phyloP scores from a whole-genome alignment of 352 stramenopile genomes.

The Saprolegnia diclina region DNA sequence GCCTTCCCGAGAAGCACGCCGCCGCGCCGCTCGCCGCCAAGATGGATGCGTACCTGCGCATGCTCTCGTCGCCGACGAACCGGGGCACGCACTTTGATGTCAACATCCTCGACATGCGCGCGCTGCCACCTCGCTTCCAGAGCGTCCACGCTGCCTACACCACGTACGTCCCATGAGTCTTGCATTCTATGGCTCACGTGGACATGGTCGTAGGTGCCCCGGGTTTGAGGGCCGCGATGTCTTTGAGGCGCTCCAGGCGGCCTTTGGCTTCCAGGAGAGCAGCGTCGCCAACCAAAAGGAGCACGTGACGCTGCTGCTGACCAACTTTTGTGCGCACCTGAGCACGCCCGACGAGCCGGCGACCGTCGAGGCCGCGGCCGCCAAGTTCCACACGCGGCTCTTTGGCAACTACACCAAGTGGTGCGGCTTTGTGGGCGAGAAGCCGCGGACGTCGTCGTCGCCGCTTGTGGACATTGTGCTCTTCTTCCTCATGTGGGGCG shows the following conservation, averaged over 20 bases:
- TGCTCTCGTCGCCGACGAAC: slow-evolving; percentile 33
- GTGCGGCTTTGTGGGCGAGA: slow-evolving; percentile 76
- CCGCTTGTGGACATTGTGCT: slow-evolving; percentile 80
- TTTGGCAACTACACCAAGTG: slow-evolving; percentile 88
- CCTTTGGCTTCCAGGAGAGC: slow-evolving; percentile 27
- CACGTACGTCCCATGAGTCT: background rate
- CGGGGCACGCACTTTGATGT: slow-evolving; percentile 32
- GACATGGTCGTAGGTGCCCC: slow-evolving; percentile 11
- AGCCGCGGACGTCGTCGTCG: slow-evolving; percentile 45
- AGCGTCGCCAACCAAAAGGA: slow-evolving; percentile 24
- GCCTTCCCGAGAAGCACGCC: slow-evolving; percentile 33
- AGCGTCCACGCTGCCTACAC: background rate
- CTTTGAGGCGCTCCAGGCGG: slow-evolving; percentile 13
- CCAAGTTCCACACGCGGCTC: slow-evolving; percentile 61
- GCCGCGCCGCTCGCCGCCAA: slow-evolving; percentile 38
- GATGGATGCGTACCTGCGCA: slow-evolving; percentile 43
- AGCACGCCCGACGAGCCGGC: slow-evolving; percentile 22
- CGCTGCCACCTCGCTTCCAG: slow-evolving; percentile 35
- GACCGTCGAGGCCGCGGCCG: slow-evolving; percentile 12
- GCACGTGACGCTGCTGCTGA: slow-evolving; percentile 23
- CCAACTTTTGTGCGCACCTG: slow-evolving; percentile 28
- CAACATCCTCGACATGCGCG: slow-evolving; percentile 71
- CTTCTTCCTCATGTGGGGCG: slow-evolving; percentile 99
- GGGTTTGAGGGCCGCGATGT: slow-evolving; percentile 29
- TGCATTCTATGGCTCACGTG: background rate